Conservation (phyloP, 805 yeast genomes). For the Yamadazyma nakazawae region DNA sequence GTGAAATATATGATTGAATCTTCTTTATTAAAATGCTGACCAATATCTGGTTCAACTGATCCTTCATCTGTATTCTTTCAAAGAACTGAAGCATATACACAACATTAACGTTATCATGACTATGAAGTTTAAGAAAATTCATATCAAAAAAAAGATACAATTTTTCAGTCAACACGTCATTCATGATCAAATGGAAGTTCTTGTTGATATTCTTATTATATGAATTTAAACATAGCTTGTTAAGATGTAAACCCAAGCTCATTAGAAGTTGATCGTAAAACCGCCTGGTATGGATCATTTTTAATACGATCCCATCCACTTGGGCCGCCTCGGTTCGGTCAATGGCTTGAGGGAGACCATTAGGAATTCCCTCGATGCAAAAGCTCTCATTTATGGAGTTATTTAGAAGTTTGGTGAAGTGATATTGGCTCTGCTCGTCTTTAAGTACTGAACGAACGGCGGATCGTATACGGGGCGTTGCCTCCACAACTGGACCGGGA, state of each 20-base stretch:
- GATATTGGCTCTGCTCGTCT: conserved; percentile 28
- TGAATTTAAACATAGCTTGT: conserved; percentile 17
- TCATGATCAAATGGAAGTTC: conserved; percentile 20
- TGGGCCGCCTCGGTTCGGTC: background rate
- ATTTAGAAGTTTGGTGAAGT: conserved; percentile 30
- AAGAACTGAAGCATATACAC: conserved; percentile 11
- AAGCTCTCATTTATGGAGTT: conserved; percentile 26
- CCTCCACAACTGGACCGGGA: conserved; percentile 13
- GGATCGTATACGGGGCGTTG: conserved; percentile 32
- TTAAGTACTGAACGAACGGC: conserved; percentile 38
- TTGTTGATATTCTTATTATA: conserved; percentile 29
- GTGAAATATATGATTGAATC: conserved; percentile 29
- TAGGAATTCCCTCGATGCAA: background rate
- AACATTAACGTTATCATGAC: background rate
- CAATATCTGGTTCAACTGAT: conserved; percentile 26
- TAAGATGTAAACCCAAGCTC: conserved; percentile 20
- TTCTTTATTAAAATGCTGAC: conserved; percentile 35
- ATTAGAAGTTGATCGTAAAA: conserved; percentile 24
- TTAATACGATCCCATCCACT: background rate
- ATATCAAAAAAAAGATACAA: conserved; percentile 11
- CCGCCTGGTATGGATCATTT: conserved; percentile 16
- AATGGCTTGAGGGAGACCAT: background rate
- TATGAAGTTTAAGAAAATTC: conserved; percentile 9
- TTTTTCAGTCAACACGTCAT: conserved; percentile 5
- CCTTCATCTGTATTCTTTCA: conserved; percentile 21